phyloP scores from a whole-genome alignment of 345 rosid genomes.

The Populus simonii region DNA sequence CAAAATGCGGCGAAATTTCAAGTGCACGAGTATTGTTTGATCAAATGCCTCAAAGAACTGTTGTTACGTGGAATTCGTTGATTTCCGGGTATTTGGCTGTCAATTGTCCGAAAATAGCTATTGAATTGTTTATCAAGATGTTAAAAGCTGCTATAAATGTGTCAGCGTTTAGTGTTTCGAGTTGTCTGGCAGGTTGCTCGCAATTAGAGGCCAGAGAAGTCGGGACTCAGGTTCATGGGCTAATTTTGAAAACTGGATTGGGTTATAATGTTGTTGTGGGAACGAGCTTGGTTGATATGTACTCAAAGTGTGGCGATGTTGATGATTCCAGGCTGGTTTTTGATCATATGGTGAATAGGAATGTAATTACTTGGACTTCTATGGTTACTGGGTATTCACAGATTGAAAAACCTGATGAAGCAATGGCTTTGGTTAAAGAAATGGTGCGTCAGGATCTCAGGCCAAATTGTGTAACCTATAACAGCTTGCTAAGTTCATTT shows the following conservation, averaged over 20 bases:
- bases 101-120: slow-evolving; percentile 7
- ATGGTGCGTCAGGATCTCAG: slow-evolving; percentile 24
- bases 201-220: slow-evolving; percentile 25
- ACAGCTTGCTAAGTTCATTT: slow-evolving; percentile 34
- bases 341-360: slow-evolving; percentile 20
- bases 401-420: slow-evolving; percentile 24
- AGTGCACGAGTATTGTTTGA: slow-evolving; percentile 28
- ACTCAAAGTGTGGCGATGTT: slow-evolving; percentile 24
- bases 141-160: slow-evolving; percentile 10
- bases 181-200: slow-evolving; percentile 27
- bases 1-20: slow-evolving; percentile 15
- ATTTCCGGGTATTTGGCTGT: slow-evolving; percentile 33
- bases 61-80: slow-evolving; percentile 36
- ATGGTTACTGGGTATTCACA: slow-evolving; percentile 32
- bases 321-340: slow-evolving; percentile 24
- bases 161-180: slow-evolving; percentile 15
- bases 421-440: slow-evolving; percentile 27
- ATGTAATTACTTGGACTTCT: slow-evolving; percentile 34
- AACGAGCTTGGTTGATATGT: slow-evolving; percentile 35
- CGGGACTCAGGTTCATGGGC: slow-evolving; percentile 35
- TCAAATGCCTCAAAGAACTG: slow-evolving; percentile 27
- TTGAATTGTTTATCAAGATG: slow-evolving; percentile 24
- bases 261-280: slow-evolving; percentile 28
- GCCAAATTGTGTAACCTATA: slow-evolving; percentile 27
- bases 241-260: slow-evolving; percentile 29